Base-by-base conservation (phyloP, 2,329 filamentous ascomycete species). In the Albophoma yamanashiensis region DNA sequence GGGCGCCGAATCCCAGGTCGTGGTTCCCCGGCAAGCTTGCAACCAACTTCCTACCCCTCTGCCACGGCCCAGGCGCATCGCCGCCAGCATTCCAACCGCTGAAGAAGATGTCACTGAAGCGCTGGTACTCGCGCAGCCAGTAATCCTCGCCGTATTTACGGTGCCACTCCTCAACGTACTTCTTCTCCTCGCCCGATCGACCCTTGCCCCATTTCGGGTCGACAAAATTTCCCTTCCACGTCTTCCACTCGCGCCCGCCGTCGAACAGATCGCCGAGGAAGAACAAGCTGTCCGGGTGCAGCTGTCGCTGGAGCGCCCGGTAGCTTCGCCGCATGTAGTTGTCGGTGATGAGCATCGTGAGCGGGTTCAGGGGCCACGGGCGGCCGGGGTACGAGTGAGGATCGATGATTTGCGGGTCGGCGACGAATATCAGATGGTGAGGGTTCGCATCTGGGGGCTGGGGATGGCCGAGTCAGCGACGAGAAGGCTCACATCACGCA, bases 241-340 rank as follows among this genome's bases (percentile, higher is more conserved):
- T 93, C 65, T 87, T 89, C 94, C 94, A 99, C 77, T 99, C 94
- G 65, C 94, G 84, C 11, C 94, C 94, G 4, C 94, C 94, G 70
- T 99, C 94, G 68, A 99, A 97, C 0, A 99, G 78, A 70, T 99
- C 94, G 9, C 94, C 94, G 0, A 99, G 78, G 70, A 99, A 97
- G 70, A 97, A 84, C 1, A 96, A 79, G 20, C 89, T 92, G 70
- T 97, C 91, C 0, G 94, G 94, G n/a, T 84, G 83, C 17, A 97
- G 79, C 22, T 84, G 77, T 22, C 82, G 77, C 68, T 96, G 91
- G 61, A 97, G 81, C 58, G 87, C 82, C n/a, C 79, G 82, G 71
- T 95, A 97, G 11, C 89, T 87, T 50, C 92, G 86, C 47, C 87
- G 86, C 64, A 99, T 83, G 74, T 97, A 99, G 69, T 91, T 89